These are phyloP conservation scores for Diaporthe vexans DNA, from an alignment of 2,329 filamentous ascomycete genomes.

Conservation along the genomic window DNA sequence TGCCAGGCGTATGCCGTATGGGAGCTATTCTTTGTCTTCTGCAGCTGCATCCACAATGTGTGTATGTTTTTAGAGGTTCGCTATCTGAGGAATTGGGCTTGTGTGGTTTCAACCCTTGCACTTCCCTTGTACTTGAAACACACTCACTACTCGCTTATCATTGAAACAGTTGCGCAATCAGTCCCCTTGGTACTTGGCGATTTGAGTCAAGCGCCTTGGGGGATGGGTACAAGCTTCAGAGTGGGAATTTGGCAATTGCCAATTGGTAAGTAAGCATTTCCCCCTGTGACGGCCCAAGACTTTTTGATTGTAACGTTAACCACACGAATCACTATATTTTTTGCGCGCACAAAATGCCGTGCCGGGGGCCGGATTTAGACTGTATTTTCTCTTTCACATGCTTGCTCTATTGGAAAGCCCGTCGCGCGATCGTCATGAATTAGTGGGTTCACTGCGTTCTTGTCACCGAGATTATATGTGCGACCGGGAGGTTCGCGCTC, in stretches of 20 bases:
- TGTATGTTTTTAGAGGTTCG: slow-evolving; percentile 10
- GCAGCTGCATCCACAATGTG: slow-evolving; percentile 7
- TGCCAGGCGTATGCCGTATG: neutral
- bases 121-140: slow-evolving; percentile 19
- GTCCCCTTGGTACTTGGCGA: slow-evolving; percentile 29
- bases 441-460: slow-evolving; percentile 9
- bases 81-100: neutral
- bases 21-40: slow-evolving; percentile 14
- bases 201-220: slow-evolving; percentile 31
- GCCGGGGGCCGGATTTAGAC: slow-evolving; percentile 1
- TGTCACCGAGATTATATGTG: slow-evolving; percentile 22
- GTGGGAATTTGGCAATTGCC: slow-evolving; percentile 28
- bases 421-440: neutral
- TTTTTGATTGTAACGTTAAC: slow-evolving; percentile 19
- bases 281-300: slow-evolving; percentile 30
- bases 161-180: slow-evolving; percentile 26
- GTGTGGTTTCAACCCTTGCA: slow-evolving; percentile 32
- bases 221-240: slow-evolving; percentile 28
- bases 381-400: neutral
- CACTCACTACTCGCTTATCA: slow-evolving; percentile 28
- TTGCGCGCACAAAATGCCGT: slow-evolving; percentile 8
- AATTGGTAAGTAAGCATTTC: slow-evolving; percentile 29
- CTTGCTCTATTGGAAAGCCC: neutral
- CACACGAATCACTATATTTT: slow-evolving; percentile 9
- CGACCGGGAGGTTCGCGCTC: neutral